Conservation (phyloP, 345 rosid species). For the Linum trigynum region DNA sequence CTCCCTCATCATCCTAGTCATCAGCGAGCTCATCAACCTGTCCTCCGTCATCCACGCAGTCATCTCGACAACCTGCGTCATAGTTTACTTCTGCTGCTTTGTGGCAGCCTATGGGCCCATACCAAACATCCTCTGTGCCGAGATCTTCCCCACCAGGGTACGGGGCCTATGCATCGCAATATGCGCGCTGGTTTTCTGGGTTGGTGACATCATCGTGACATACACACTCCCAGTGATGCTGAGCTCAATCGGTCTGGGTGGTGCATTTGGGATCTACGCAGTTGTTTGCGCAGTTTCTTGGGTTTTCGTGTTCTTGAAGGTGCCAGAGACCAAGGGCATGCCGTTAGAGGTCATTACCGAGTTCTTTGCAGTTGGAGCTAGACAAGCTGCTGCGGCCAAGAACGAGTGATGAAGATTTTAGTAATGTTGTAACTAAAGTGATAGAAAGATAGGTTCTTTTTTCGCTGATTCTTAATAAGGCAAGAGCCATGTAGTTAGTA, state of each 20-base stretch:
- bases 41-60: conserved; percentile 51
- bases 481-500: not conserved
- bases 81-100: conserved; percentile 83
- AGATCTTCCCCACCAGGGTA: conserved; percentile 94
- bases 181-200: conserved; percentile 83
- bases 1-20: conserved; percentile 55
- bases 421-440: not conserved
- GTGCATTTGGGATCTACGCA: conserved; percentile 67
- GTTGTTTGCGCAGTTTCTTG: conserved; percentile 68
- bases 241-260: conserved; percentile 62
- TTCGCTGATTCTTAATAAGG: not conserved
- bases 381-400: conserved; percentile 39
- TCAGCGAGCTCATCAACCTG: conserved; percentile 41
- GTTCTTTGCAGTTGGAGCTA: conserved; percentile 88
- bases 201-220: conserved; percentile 73
- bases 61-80: conserved; percentile 66
- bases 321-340: conserved; percentile 98
- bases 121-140: conserved; percentile 93
- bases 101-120: conserved; percentile 83
- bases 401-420: conserved; percentile 17
- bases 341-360: conserved; percentile 96
- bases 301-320: conserved; percentile 81
- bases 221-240: conserved; percentile 87
- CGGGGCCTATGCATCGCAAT: conserved; percentile 97
- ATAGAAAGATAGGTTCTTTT: not conserved